Base-by-base conservation (phyloP, 495 filamentous ascomycete genomes). In the Cercophora newfieldiana region DNA sequence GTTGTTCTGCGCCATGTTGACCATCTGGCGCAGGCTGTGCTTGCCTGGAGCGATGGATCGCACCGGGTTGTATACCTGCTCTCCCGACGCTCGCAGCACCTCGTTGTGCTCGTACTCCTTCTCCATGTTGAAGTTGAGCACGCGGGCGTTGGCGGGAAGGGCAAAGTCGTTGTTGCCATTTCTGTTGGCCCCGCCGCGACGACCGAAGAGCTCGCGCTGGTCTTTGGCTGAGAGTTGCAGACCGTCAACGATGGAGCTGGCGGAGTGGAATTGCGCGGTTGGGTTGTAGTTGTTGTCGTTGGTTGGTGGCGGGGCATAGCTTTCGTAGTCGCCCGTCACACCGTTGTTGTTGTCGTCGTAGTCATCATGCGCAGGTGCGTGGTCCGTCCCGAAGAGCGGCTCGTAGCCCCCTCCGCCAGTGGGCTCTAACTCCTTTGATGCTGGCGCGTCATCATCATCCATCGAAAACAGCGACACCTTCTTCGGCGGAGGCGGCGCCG, bases 61-160 rank as follows among this genome's bases (percentile, higher is more conserved):
- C 24, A 97, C 89, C 2, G 93, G 91, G 66, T 94, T 93, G 72
- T 94, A 91, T 63, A 87, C 86, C 22, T 83, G 81, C 54, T 83
- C 87, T 61, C 88, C 90, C 14, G 85, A 75, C 16, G 88, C 86
- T 2, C 93, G 87, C 31, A 95, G 76, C 56, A 79, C 80, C 76
- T 94, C 89, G 76, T 97, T 97, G 62, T 88, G 84, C 18, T 82
- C 86, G 78, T 97, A 97, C 76, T 97, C 93, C 59, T 78, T 74
- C 74, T 93, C 92, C 47, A 90, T 94, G 77, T 94, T 90, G 87
- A 97, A 96, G 64, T 87, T 90, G 54, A 91, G 78, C 8, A 96
- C 80, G 24, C 78, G 82, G 57, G 76, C 63, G 72, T 82, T 69
- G 70, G 72, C 26, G 22, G 69, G 29, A 54, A 75, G 7, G 78